Base-by-base conservation (phyloP, 2,329 filamentous ascomycete genomes). In the Talaromyces sp. region DNA sequence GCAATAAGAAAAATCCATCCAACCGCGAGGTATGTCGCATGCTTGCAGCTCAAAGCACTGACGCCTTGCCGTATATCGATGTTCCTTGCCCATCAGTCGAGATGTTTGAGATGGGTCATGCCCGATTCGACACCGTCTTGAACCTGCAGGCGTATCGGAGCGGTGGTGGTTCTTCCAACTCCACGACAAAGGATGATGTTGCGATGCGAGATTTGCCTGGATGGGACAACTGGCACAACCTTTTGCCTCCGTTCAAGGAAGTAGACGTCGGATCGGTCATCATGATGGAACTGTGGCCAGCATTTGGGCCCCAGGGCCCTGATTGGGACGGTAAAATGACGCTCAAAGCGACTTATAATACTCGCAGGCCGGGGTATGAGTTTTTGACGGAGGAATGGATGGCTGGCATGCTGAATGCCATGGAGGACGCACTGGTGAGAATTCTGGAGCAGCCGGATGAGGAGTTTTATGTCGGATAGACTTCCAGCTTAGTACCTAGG, bases 341-440 rank as follows among this genome's bases (percentile, higher is more conserved):
- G 17, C 22, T 61, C 4, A 45, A 47, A 47, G 40, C 38, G 27
- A 47, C n/a, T 45, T 61, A 61, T 25, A 61, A 47, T 49, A 61
- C 58, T 31, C 27, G 38, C 40, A 45, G 43, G 58, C 53, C 53
- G 25, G 53, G 53, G 1, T 47, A 47, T 36, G 43, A 49, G 36
- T 61, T 61, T 51, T 61, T 61, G 58, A 61, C 40, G 2, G 38
- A 47, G 27, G 40, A 61, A 34, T 61, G 58, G 58, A 47, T 61
- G 40, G n/a, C 43, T 22, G 58, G 38, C 10, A 47, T 47, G 27
- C 15, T 61, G 58, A 34, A 25, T 31, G 43, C 29, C 5, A 45
- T 61, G 58, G 58, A 61, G 22, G 58, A 61, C 17, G 58, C 58
- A n/a, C 19, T 61, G 11, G 58, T 61, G 27, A 45, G 58, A 13